phyloP scores from a whole-genome alignment of 495 filamentous ascomycete genomes.

The Penicillium cataractarum region DNA sequence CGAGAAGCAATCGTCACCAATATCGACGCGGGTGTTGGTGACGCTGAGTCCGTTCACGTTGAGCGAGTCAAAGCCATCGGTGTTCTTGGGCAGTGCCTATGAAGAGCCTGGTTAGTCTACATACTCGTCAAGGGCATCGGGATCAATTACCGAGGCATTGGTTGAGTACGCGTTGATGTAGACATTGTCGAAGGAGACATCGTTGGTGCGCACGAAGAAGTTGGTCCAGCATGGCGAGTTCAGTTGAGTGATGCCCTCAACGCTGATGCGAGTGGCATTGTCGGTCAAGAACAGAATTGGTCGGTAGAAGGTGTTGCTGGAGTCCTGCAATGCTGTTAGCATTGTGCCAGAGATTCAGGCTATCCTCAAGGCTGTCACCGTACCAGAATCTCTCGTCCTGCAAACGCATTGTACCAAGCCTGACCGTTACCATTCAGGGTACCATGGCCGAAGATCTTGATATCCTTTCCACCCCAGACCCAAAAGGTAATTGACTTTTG shows the following conservation, averaged over 20 bases:
- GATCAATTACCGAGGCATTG: conserved; percentile 44
- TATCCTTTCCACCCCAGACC: conserved; percentile 61
- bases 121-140: not conserved
- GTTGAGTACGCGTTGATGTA: conserved; percentile 57
- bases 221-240: conserved; percentile 65
- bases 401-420: conserved; percentile 53
- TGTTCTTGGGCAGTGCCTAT: conserved; percentile 55
- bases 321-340: conserved; percentile 36
- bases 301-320: conserved; percentile 54
- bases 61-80: conserved; percentile 61
- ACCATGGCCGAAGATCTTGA: conserved; percentile 58
- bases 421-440: conserved; percentile 60
- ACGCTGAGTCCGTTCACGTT: conserved; percentile 54
- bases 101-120: not conserved
- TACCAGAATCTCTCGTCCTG: conserved; percentile 50
- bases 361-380: not conserved
- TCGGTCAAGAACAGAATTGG: conserved; percentile 60
- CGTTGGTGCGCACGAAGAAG: conserved; percentile 57
- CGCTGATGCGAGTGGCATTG: conserved; percentile 56
- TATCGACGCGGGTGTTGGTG: conserved; percentile 53
- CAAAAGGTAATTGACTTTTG: conserved; percentile 65
- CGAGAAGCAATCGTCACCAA: conserved; percentile 63
- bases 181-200: conserved; percentile 56
- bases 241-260: conserved; percentile 58
- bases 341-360: not conserved